A percentile compares a stretch with the other conserved stretches of the same genome.
These are phyloP conservation scores for Dactylellina leptospora DNA, from an alignment of 2,329 filamentous ascomycete species.

Conservation along the genomic window DNA sequence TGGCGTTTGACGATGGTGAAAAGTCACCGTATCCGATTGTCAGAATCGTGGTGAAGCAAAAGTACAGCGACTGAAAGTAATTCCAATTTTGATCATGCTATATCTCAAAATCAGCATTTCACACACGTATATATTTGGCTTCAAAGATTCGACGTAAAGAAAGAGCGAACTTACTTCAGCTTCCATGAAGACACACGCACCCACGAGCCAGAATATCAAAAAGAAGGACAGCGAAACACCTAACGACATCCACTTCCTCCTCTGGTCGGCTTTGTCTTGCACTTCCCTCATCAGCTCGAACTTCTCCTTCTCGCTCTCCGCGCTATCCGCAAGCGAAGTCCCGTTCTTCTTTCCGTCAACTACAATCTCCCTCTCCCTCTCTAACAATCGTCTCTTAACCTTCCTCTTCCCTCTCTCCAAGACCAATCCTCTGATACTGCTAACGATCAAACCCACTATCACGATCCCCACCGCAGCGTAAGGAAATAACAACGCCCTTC, in stretches of 20 bases:
- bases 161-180: conserved; percentile 64
- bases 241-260: conserved; percentile 78
- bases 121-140: background rate
- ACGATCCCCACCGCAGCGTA: conserved; percentile 85
- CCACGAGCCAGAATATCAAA: conserved; percentile 79
- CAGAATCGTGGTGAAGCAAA: conserved; percentile 81
- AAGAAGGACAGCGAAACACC: conserved; percentile 74
- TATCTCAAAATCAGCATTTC: background rate
- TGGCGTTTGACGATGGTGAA: conserved; percentile 77
- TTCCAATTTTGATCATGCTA: conserved; percentile 64
- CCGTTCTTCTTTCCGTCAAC: conserved; percentile 25
- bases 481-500: conserved; percentile 78
- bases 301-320: conserved; percentile 67
- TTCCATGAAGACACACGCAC: conserved; percentile 77
- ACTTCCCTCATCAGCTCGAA: conserved; percentile 85
- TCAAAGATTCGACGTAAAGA: background rate
- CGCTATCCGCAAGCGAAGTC: conserved; percentile 2
- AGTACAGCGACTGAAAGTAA: conserved; percentile 86
- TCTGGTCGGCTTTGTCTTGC: conserved; percentile 71
- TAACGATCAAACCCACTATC: conserved; percentile 82
- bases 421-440: conserved; percentile 71
- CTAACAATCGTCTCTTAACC: conserved; percentile 52
- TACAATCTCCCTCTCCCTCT: conserved; percentile 54
- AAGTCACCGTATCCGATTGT: conserved; percentile 89
- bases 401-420: conserved; percentile 55